Conservation (phyloP, 345 rosid species). For the Eucalyptus erythrocorys region DNA sequence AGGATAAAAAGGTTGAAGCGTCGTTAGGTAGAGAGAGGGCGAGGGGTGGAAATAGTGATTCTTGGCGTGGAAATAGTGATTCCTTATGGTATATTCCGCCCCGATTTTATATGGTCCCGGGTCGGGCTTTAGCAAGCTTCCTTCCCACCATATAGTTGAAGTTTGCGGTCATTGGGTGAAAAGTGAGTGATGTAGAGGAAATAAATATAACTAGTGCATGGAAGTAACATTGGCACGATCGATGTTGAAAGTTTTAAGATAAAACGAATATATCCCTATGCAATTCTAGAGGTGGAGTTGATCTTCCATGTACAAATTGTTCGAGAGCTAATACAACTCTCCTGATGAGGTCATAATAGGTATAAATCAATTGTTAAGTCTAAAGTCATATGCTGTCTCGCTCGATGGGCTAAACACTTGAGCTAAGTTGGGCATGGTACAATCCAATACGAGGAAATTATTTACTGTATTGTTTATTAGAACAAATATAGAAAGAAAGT, state of each 20-base stretch:
- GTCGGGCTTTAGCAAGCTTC: background rate
- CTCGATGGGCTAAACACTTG: rapidly evolving
- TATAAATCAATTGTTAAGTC: rapidly evolving
- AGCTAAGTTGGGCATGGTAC: rapidly evolving
- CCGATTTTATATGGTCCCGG: background rate
- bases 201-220: too few species aligned
- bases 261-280: too few species aligned
- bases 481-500: too few species aligned
- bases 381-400: rapidly evolving
- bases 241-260: too few species aligned
- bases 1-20: background rate
- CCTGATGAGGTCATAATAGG: rapidly evolving
- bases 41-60: background rate
- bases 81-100: background rate
- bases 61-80: background rate
- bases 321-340: rapidly evolving
- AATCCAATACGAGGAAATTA: rapidly evolving
- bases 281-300: too few species aligned
- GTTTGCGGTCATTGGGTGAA: rapidly evolving
- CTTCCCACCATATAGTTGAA: background rate
- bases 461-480: rapidly evolving
- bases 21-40: background rate
- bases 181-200: too few species aligned
- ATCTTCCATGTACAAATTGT: rapidly evolving
- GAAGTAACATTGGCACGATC: too few species aligned